phyloP scores from a whole-genome alignment of 495 filamentous ascomycete species.

The Talaromyces trachyspermus region DNA sequence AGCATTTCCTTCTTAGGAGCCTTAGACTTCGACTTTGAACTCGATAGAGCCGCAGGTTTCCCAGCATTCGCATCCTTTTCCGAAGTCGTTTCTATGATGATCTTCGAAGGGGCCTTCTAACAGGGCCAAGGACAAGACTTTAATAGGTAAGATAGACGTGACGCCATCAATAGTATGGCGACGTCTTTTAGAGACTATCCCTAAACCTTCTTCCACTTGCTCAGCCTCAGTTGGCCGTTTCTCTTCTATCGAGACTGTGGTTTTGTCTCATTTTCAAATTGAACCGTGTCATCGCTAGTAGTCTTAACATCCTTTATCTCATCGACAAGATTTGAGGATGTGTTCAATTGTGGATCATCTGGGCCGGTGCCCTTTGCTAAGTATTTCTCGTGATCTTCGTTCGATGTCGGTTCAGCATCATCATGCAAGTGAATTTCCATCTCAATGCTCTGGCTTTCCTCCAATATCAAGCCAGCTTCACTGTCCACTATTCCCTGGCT shows the following conservation, averaged over 20 bases:
- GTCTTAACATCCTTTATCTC: too few relatives aligned
- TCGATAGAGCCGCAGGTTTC: background rate
- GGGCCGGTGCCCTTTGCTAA: too few relatives aligned
- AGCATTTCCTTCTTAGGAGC: constrained; percentile 22
- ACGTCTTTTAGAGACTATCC: background rate
- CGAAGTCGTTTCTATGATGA: background rate
- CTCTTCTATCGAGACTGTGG: too few relatives aligned
- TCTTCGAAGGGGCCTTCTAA: background rate
- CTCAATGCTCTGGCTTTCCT: background rate
- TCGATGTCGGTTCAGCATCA: background rate
- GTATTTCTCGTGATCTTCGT: background rate
- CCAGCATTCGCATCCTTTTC: background rate
- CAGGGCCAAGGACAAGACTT: background rate
- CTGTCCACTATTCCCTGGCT: background rate
- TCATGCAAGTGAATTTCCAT: background rate
- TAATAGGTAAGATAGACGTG: background rate
- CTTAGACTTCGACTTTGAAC: constrained; percentile 10
- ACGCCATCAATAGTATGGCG: constrained; percentile 6
- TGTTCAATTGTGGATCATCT: too few relatives aligned
- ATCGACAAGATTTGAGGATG: too few relatives aligned
- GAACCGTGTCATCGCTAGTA: too few relatives aligned
- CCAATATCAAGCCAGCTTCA: background rate
- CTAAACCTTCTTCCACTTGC: constrained; percentile 12
- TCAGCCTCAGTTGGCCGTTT: background rate
- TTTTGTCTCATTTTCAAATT: too few relatives aligned